These are phyloP conservation scores for Quercus bicolor DNA, from an alignment of 306 rosid species.

Conservation along the genomic window DNA sequence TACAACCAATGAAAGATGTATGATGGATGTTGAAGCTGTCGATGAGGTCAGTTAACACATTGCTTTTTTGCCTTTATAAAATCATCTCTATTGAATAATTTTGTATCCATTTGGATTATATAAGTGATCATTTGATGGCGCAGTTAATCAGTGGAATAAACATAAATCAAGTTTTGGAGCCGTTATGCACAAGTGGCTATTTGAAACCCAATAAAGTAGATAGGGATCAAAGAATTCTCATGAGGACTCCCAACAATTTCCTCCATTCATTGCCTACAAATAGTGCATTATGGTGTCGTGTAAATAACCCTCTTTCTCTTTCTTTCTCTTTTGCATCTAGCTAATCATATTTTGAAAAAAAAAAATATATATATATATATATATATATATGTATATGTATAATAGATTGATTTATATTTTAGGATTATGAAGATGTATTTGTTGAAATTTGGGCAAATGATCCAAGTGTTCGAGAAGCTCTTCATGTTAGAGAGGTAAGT, in stretches of 20 bases:
- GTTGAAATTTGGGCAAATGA: not conserved
- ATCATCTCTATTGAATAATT: no score
- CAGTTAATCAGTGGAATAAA: not conserved
- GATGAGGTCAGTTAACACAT: not conserved
- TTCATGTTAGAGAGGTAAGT: not conserved
- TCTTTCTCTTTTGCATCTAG: not conserved
- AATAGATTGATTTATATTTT: not conserved
- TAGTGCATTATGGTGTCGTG: slow-evolving; percentile 9
- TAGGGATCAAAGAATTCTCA: not conserved
- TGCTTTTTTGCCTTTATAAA: no score
- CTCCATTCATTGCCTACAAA: not conserved
- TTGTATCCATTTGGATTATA: not conserved
- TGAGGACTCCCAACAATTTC: not conserved
- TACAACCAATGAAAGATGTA: slow-evolving; percentile 13
- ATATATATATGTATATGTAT: no score
- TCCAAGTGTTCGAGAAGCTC: not conserved
- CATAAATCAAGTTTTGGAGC: not conserved
- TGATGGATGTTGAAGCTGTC: slow-evolving; percentile 9
- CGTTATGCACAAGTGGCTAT: not conserved
- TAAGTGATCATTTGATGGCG: not conserved
- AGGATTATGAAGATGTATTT: not conserved
- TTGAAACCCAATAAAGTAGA: not conserved
- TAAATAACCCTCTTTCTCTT: not conserved
- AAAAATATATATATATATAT: no score
- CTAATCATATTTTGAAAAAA: not conserved